phyloP scores from a whole-genome alignment of 2,329 filamentous ascomycete genomes.

The Emmonsiellopsis sp. region DNA sequence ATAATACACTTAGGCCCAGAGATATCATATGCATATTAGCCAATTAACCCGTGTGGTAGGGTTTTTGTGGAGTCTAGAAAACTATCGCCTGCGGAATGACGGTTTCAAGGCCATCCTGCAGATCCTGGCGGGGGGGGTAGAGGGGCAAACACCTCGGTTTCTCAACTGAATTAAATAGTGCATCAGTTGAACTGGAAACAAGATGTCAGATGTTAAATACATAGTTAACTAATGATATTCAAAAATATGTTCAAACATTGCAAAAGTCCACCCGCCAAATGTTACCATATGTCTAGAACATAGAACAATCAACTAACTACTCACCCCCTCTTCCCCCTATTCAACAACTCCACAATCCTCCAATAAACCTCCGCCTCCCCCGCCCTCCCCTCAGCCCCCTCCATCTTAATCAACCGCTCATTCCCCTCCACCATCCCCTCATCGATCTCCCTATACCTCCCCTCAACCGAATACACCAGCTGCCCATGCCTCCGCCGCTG shows the following conservation, averaged over 20 bases:
- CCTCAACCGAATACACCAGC: slow-evolving; percentile 41
- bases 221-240: not conserved
- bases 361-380: not conserved
- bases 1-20: not conserved
- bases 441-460: slow-evolving; percentile 46
- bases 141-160: not conserved
- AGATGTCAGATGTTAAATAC: too few relatives aligned
- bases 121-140: not conserved
- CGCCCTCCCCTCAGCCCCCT: not conserved
- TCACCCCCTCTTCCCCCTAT: not conserved
- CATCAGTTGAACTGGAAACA: not conserved
- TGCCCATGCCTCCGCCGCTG: slow-evolving; percentile 35
- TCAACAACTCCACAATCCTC: not conserved
- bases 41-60: too few relatives aligned
- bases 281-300: not conserved
- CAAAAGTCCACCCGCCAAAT: not conserved
- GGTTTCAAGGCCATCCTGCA: too few relatives aligned
- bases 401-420: not conserved
- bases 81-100: too few relatives aligned
- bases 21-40: not conserved
- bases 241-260: not conserved
- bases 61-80: too few relatives aligned
- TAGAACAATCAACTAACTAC: too few relatives aligned
- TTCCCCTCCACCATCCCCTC: slow-evolving; percentile 20
- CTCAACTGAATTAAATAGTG: not conserved